Percentiles rank a stretch among this genome's conserved stretches.
phyloP scores from a whole-genome alignment of 192 early-diverging fungal genomes.

The Gaertneriomyces semiglobifer region DNA sequence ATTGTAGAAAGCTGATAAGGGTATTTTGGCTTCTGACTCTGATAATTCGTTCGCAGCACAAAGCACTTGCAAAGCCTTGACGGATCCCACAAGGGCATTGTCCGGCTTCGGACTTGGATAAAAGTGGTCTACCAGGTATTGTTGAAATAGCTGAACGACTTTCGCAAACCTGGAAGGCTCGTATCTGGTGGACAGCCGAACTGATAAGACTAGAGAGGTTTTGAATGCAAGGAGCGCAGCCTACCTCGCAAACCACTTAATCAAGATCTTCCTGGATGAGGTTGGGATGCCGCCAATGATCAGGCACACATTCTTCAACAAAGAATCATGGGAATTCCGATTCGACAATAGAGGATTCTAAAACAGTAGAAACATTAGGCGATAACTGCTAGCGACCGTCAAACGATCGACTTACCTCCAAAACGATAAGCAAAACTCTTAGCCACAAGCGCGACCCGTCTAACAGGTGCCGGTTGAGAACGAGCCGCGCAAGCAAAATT shows the following conservation, averaged over 20 bases:
- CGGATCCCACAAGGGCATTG: conserved; percentile 49
- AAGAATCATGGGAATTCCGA: conserved; percentile 43
- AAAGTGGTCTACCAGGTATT: conserved; percentile 50
- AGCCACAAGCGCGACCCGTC: conserved; percentile 25
- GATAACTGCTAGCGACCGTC: neutral
- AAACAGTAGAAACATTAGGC: conserved; percentile 16
- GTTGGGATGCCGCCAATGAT: conserved; percentile 41
- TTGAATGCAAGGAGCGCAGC: no score
- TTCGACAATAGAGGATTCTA: conserved; percentile 57
- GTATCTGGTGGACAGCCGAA: conserved; percentile 14
- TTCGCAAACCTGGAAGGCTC: conserved; percentile 38
- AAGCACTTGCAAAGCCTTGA: conserved; percentile 49
- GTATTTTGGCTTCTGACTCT: conserved; percentile 9
- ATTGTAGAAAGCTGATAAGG: conserved; percentile 47
- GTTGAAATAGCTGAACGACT: conserved; percentile 46
- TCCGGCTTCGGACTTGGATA: conserved; percentile 38
- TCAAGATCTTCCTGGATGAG: conserved; percentile 34
- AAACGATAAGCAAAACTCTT: conserved; percentile 19
- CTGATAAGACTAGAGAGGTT: no score
- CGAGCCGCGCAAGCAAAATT: conserved; percentile 49
- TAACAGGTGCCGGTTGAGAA: conserved; percentile 39
- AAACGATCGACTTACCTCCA: conserved; percentile 28
- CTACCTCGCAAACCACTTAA: conserved; percentile 46
- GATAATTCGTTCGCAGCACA: conserved; percentile 50
- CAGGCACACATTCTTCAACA: conserved; percentile 42